Base-by-base conservation (phyloP, 2,329 filamentous ascomycete species). In the Septoria linicola region DNA sequence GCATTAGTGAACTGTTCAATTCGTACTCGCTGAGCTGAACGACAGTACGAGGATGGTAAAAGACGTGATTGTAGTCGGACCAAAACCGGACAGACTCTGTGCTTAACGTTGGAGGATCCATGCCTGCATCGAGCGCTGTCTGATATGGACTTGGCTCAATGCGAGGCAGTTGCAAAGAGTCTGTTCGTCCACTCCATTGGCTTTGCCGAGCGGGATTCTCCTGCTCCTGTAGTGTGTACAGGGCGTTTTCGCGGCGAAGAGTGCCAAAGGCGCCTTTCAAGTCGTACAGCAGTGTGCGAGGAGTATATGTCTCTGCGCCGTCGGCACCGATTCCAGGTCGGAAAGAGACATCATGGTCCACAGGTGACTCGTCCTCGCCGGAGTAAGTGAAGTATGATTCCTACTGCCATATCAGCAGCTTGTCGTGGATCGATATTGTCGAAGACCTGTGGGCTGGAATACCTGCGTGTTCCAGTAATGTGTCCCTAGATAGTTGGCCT, bases 391-490 rank as follows among this genome's bases (percentile, higher is more conserved):
- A 97, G 72, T 99, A 99, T 1, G 92, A 96, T 77, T 99, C 93
- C 87, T 96, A 19, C 20, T 8, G 6, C 17, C 34, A 36, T 17
- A 19, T 55, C 30, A 51, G 46, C 14, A 17, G 13, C 4, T 14
- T 16, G 11, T 17, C 20, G 8, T 32, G 21, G 35, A 23, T 8
- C 10, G 32, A 35, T 31, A 13, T 4, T 5, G 27, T 13, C 25
- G 23, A 34, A 16, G 14, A 10, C 20, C 17, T 14, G 23, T 25
- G 14, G 27, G 51, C 58, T 41, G 46, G 47, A 51, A 64, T 69
- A 89, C 88, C 77, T 96, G 92, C 4, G 88, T 79, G 65, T 99
- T 99, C 93, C 93, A 99, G 70, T 96, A 99, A 74, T 99, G 93
- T 0, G 91, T 95, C 23, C 87, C 91, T 17, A 95, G 75, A 65